A percentile compares a stretch with the other conserved stretches of the same genome.
Conservation (phyloP, 176 grass and related monocot genomes). For the Hsuehochloa calcarea region DNA sequence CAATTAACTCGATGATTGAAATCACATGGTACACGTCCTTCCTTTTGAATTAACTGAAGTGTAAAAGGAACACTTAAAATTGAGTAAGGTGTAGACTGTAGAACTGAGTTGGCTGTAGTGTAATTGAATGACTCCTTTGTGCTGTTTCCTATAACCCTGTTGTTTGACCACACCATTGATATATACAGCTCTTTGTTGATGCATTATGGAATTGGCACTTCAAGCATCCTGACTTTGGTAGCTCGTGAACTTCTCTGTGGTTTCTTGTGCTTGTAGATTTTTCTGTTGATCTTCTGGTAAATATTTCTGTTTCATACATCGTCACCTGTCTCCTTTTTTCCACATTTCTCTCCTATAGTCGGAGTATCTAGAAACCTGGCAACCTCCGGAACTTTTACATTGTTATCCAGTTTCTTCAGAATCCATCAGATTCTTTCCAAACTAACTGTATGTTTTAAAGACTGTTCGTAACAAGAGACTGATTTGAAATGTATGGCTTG, state of each 20-base stretch:
- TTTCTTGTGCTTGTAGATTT: neutral
- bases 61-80: conserved; percentile 4
- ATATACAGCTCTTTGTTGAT: conserved; percentile 1
- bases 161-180: neutral
- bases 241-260: neutral
- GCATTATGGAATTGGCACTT: neutral
- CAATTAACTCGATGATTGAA: neutral
- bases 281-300: neutral
- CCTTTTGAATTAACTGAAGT: neutral
- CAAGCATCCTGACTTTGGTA: neutral
- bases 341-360: neutral
- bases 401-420: neutral
- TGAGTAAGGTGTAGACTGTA: neutral
- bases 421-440: neutral
- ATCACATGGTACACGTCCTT: neutral
- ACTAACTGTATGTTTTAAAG: neutral
- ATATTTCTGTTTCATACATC: neutral
- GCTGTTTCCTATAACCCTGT: neutral
- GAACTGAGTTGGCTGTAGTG: neutral
- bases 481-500: neutral
- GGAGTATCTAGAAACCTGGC: neutral
- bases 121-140: neutral
- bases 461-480: neutral
- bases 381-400: neutral
- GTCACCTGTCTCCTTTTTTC: neutral